A percentile compares a stretch with the other conserved stretches of the same genome.
phyloP scores from a whole-genome alignment of 208 protist species.

The Sergeia podlipaevii region DNA sequence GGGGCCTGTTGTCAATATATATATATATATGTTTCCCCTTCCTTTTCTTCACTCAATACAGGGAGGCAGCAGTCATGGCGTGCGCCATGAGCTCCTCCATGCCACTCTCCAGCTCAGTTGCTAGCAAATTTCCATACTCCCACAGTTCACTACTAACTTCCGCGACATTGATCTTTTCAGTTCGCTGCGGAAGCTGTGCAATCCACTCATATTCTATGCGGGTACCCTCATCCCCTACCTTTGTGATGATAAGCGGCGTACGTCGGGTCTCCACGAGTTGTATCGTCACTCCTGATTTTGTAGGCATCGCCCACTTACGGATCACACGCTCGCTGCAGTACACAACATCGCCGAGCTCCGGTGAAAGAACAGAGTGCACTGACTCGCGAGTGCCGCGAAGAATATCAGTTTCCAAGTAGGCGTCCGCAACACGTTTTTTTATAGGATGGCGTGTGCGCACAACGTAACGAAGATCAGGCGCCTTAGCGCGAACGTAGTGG shows the following conservation, averaged over 20 bases:
- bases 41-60: slow-evolving; percentile 21
- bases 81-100: slow-evolving; percentile 82
- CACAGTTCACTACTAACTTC: slow-evolving; percentile 68
- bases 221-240: slow-evolving; percentile 73
- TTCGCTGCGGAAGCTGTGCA: slow-evolving; percentile 69
- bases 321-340: slow-evolving; percentile 87
- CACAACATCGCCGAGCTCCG: slow-evolving; percentile 83
- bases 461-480: slow-evolving; percentile 84
- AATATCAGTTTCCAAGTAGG: slow-evolving; percentile 75
- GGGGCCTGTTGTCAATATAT: neutral
- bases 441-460: slow-evolving; percentile 82
- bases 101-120: slow-evolving; percentile 55
- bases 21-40: slow-evolving; percentile 6
- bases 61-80: slow-evolving; percentile 59
- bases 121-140: slow-evolving; percentile 67
- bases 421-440: slow-evolving; percentile 78
- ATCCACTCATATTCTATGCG: slow-evolving; percentile 90
- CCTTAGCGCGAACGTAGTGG: slow-evolving; percentile 79
- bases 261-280: slow-evolving; percentile 84
- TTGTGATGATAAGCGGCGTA: slow-evolving; percentile 88
- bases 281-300: slow-evolving; percentile 5
- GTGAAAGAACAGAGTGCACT: slow-evolving; percentile 81
- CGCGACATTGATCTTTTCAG: slow-evolving; percentile 61
- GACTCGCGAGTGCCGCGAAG: slow-evolving; percentile 80
- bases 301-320: slow-evolving; percentile 64